Base-by-base conservation (phyloP, 1,284 basidiomycete species). In the Boletus holoroseus region DNA sequence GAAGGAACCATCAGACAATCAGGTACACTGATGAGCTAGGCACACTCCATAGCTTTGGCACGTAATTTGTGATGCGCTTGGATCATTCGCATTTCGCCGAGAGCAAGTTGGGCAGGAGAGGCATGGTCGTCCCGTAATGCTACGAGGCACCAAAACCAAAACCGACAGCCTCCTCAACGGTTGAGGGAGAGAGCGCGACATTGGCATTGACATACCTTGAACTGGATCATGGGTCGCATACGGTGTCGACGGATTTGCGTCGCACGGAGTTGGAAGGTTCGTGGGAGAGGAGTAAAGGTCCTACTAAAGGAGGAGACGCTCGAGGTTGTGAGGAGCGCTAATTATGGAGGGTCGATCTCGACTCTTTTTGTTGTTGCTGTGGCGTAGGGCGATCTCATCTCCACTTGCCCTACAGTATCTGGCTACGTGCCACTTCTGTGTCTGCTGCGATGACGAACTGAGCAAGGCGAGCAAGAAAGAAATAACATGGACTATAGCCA, bases 41-140 rank as follows among this genome's bases (percentile, higher is more conserved):
- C 88, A 63, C 90, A 93, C 60, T 92, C 89, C 85, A 93, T 91
- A 3, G 87, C 85, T 60, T 91, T 87, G 35, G 83, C 81, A 20
- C 85, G 73, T 43, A 92, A 62, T 58, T 82, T 85, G 31, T 77
- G 73, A 63, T 86, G 83, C 51, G n/a, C 83, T 81, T 3, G 75
- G 65, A 1, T 79, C 77, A 41, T 79, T 79, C n/a, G 83, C 84
- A 46, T 87, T 85, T 35, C 77, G n/a, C n/a, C n/a, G n/a, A 71
- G 44, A 91, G 72, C 0, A 89, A 83, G 54, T 81, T 83, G 55
- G 90, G 63, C 16, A 90, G 64, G 7, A 89, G 71, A 0, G 87
- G 87, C 85, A 90, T 90, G 54, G 89, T 87, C 5, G 78, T 74
- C 12, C 76, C 63, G 60, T 90, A 90, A 65, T 88, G 83, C 82